A percentile compares a stretch with the other conserved stretches of the same genome.
phyloP scores from a whole-genome alignment of 2,329 filamentous ascomycete species.

The Purpureocillium lavendulum region DNA sequence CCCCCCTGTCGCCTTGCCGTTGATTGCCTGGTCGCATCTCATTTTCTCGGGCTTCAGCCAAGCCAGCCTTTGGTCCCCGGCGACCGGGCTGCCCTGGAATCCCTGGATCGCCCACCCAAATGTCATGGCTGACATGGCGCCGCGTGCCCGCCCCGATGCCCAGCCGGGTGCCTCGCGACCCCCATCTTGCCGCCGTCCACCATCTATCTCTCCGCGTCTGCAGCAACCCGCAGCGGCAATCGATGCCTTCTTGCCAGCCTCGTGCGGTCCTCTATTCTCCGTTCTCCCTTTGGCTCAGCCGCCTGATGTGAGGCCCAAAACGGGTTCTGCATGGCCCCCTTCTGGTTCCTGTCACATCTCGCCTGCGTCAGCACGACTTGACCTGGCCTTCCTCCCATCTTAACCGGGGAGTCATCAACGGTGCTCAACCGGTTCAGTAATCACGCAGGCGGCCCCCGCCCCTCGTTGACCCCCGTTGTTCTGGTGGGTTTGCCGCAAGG shows the following conservation, averaged over 20 bases:
- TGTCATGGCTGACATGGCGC: slow-evolving; percentile 1
- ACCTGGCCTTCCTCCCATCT: no score
- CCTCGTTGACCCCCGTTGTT: no score
- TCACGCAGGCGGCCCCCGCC: neutral
- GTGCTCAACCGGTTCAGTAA: neutral
- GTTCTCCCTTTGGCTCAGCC: no score
- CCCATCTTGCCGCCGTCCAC: neutral
- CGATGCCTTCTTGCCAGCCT: neutral
- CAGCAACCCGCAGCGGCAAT: slow-evolving; percentile 1
- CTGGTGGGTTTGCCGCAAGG: no score
- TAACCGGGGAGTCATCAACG: no score
- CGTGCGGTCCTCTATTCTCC: no score
- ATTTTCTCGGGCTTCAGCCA: slow-evolving; percentile 8
- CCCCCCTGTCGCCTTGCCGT: neutral
- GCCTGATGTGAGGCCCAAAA: neutral
- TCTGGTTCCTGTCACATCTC: slow-evolving; percentile 2
- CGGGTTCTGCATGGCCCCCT: neutral
- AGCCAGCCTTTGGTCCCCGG: slow-evolving; percentile 6
- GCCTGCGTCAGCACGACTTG: neutral
- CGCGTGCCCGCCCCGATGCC: neutral
- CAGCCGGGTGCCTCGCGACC: no score
- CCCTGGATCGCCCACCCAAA: neutral
- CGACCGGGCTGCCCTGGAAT: slow-evolving; percentile 2
- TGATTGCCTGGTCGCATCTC: slow-evolving; percentile 7
- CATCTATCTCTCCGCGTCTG: neutral